These are phyloP conservation scores for Wickerhamomyces sydowiorum DNA, from an alignment of 805 yeast genomes.

Conservation along the genomic window DNA sequence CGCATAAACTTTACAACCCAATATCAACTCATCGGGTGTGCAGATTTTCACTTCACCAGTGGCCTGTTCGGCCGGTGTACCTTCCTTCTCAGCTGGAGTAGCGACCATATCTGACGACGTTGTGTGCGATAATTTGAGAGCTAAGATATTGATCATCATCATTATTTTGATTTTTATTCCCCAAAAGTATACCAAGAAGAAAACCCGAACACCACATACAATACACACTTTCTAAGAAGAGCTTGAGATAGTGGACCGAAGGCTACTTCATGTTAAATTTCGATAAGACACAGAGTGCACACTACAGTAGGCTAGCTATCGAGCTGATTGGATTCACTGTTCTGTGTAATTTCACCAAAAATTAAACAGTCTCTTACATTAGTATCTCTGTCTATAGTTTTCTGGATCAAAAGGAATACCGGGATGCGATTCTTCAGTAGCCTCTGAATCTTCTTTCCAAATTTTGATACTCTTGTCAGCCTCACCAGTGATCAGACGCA, in stretches of 20 bases:
- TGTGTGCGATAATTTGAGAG: not conserved
- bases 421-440: slow-evolving; percentile 24
- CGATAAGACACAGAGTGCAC: too few species aligned
- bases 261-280: too few species aligned
- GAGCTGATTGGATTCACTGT: not conserved
- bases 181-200: too few species aligned
- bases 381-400: slow-evolving; percentile 14
- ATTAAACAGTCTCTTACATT: not conserved
- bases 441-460: slow-evolving; percentile 47
- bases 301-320: too few species aligned
- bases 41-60: slow-evolving; percentile 21
- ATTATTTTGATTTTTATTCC: too few species aligned
- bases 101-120: not conserved
- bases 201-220: not conserved
- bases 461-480: slow-evolving; percentile 83
- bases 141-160: too few species aligned
- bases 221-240: too few species aligned
- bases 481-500: slow-evolving; percentile 79
- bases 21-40: slow-evolving; percentile 43
- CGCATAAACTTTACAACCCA: slow-evolving; percentile 81
- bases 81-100: slow-evolving; percentile 12
- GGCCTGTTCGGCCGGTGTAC: slow-evolving; percentile 12
- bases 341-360: not conserved
- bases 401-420: slow-evolving; percentile 18
- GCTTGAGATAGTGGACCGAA: too few species aligned